A percentile compares a stretch with the other conserved stretches of the same genome.
Evolutionary conservation across 108 stramenopile genomes (phyloP).

Genomic region (Nannochloropsis gaditana): DNA sequence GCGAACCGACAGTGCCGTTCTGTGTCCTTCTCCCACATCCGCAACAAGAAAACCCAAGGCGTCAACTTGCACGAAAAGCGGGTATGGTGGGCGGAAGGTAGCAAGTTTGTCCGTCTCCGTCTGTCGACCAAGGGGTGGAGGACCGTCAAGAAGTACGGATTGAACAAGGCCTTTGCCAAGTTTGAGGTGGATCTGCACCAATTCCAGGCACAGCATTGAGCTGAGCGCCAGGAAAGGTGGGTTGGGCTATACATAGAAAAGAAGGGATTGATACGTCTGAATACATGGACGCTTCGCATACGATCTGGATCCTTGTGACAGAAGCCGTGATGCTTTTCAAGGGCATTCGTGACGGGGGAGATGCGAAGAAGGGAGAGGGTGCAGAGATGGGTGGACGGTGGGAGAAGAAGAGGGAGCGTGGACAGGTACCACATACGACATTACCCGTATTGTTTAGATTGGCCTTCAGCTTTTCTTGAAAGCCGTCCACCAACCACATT

Average conservation of each 20-base stretch:
- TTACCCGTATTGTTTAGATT: neutral
- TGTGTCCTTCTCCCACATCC: slow-evolving; percentile 85
- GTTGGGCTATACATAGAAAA: too few species aligned
- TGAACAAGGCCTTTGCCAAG: slow-evolving; percentile 83
- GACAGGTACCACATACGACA: neutral
- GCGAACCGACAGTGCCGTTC: slow-evolving; percentile 87
- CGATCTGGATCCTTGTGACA: too few species aligned
- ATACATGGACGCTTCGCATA: too few species aligned
- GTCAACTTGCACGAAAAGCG: slow-evolving; percentile 83
- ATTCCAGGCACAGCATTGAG: slow-evolving; percentile 59
- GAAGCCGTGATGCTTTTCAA: too few species aligned
- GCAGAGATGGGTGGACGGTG: neutral
- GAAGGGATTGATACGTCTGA: too few species aligned
- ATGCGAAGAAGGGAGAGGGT: neutral
- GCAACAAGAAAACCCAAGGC: slow-evolving; percentile 82
- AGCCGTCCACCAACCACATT: too few species aligned
- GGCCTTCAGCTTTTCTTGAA: too few species aligned
- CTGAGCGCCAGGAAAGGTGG: too few species aligned
- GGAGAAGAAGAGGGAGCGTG: neutral
- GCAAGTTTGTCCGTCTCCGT: slow-evolving; percentile 63
- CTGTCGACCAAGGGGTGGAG: slow-evolving; percentile 88
- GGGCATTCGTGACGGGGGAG: too few species aligned
- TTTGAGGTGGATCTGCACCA: slow-evolving; percentile 75
- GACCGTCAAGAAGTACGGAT: slow-evolving; percentile 87
- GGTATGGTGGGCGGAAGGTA: slow-evolving; percentile 70